phyloP scores from a whole-genome alignment of 2,329 filamentous ascomycete genomes.

The Nannizzia gypsea region DNA sequence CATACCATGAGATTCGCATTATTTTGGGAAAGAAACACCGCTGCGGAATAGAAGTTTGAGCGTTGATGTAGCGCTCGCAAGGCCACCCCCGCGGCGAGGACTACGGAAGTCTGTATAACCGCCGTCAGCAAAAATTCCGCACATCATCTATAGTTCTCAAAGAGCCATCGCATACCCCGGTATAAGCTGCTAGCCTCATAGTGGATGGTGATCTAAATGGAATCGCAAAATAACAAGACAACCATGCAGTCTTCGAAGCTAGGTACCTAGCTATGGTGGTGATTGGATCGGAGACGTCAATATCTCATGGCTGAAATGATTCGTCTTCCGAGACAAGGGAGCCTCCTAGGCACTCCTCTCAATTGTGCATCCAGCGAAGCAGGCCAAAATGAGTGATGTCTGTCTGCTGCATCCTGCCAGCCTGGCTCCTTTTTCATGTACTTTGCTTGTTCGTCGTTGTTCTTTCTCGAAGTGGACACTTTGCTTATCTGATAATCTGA shows the following conservation, averaged over 20 bases:
- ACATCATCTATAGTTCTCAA: neutral
- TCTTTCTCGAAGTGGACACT: neutral
- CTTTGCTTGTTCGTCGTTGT: neutral
- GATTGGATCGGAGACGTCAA: neutral
- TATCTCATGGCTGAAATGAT: neutral
- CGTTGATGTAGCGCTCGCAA: slow-evolving; percentile 87
- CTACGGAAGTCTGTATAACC: slow-evolving; percentile 56
- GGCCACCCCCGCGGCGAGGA: slow-evolving; percentile 71
- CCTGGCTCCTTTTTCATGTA: neutral
- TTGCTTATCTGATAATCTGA: neutral
- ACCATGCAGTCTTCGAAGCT: neutral
- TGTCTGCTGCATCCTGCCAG: neutral
- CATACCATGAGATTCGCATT: slow-evolving; percentile 85
- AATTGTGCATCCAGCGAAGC: neutral
- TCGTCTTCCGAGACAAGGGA: neutral
- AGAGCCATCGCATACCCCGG: slow-evolving; percentile 33
- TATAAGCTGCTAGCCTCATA: slow-evolving; percentile 42
- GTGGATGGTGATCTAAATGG: slow-evolving; percentile 14
- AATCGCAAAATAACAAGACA: neutral
- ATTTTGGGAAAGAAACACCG: slow-evolving; percentile 91
- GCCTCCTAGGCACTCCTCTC: neutral
- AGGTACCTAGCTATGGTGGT: neutral
- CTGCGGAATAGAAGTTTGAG: slow-evolving; percentile 96
- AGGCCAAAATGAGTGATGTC: neutral
- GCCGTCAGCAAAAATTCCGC: neutral